Conservation (phyloP, 2,329 filamentous ascomycete species). For the Cordyceps farinosa region DNA sequence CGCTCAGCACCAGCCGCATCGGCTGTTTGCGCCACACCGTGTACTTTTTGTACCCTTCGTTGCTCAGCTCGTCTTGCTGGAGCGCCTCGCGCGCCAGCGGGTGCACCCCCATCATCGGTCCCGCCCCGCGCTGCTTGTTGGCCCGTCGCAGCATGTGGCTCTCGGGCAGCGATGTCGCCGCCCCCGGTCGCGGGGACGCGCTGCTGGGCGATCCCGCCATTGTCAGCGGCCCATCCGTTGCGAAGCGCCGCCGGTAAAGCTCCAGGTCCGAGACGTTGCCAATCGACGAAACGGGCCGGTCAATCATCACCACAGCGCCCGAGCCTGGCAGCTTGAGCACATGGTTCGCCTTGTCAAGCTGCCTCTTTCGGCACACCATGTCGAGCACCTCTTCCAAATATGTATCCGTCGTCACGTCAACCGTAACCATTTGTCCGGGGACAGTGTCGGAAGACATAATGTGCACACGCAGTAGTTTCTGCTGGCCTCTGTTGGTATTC, state of each 20-base stretch:
- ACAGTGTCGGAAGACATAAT: constrained; percentile 66
- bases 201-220: constrained; percentile 66
- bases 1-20: constrained; percentile 75
- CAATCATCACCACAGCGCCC: constrained; percentile 69
- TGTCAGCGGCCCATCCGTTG: constrained; percentile 67
- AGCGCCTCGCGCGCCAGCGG: constrained; percentile 63
- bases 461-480: constrained; percentile 69
- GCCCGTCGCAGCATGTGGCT: constrained; percentile 19
- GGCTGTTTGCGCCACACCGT: constrained; percentile 78
- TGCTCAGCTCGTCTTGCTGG: constrained; percentile 56
- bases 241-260: constrained; percentile 70
- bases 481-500: constrained; percentile 54
- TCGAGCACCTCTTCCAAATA: constrained; percentile 82
- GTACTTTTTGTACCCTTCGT: constrained; percentile 68
- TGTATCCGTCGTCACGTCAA: constrained; percentile 76
- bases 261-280: constrained; percentile 73
- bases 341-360: constrained; percentile 74
- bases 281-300: constrained; percentile 75
- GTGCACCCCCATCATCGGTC: constrained; percentile 56
- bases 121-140: constrained; percentile 37
- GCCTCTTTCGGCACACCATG: constrained; percentile 70
- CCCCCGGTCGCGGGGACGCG: constrained; percentile 62
- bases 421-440: constrained; percentile 68
- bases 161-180: constrained; percentile 45
- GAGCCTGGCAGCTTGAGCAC: constrained; percentile 74